phyloP scores from a whole-genome alignment of 441 rosid genomes.

The Croton laevigatus region DNA sequence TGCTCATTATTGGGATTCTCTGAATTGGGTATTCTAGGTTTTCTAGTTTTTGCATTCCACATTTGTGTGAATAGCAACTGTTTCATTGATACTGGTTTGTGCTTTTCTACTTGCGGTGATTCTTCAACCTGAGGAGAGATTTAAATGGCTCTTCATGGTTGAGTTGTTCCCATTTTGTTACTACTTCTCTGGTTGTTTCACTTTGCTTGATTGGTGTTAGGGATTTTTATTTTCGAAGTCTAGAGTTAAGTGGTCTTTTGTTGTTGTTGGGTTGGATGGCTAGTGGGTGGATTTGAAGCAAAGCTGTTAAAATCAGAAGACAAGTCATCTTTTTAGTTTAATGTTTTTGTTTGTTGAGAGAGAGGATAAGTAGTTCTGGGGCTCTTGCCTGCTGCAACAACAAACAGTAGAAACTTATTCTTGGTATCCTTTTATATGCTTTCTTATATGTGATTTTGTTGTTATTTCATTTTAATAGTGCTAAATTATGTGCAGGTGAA shows the following conservation, averaged over 20 bases:
- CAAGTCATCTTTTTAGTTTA: slow-evolving; percentile 30
- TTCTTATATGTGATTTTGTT: not conserved
- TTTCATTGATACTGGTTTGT: slow-evolving; percentile 29
- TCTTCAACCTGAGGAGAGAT: slow-evolving; percentile 10
- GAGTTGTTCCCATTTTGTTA: slow-evolving; percentile 22
- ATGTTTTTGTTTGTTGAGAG: slow-evolving; percentile 22
- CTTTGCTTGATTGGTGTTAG: slow-evolving; percentile 9
- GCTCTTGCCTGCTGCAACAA: not conserved
- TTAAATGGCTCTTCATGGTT: slow-evolving; percentile 4
- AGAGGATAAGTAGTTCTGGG: slow-evolving; percentile 12
- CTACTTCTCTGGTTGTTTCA: slow-evolving; percentile 11
- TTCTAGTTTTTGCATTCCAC: slow-evolving; percentile 3
- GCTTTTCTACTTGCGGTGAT: not conserved
- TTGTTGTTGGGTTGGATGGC: slow-evolving; percentile 35
- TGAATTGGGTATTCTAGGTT: slow-evolving; percentile 9
- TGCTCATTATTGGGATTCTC: slow-evolving; percentile 7
- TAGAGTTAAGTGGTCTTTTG: slow-evolving; percentile 26
- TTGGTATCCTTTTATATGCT: slow-evolving; percentile 14
- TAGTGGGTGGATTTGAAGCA: slow-evolving; percentile 47
- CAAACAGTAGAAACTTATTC: slow-evolving; percentile 10
- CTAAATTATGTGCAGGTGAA: slow-evolving; percentile 34
- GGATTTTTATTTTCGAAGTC: not conserved
- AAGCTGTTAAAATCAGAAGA: slow-evolving; percentile 43
- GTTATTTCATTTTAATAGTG: slow-evolving; percentile 9
- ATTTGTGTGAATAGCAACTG: slow-evolving; percentile 24